These are phyloP conservation scores for Cruciata laevipes DNA, from an alignment of 257 asterid species.

Conservation along the genomic window DNA sequence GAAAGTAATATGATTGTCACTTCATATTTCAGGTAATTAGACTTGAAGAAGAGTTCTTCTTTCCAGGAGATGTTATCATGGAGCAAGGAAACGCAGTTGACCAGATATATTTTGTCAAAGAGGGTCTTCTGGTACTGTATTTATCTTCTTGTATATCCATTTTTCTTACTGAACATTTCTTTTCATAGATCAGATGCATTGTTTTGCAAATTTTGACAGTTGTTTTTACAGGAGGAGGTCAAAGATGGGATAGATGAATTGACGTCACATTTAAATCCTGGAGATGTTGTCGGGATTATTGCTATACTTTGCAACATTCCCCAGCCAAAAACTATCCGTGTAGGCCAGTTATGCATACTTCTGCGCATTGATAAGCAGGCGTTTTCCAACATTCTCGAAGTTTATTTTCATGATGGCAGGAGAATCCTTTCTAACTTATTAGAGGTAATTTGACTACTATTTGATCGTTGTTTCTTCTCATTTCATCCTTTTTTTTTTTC, in stretches of 20 bases:
- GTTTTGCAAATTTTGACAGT: not conserved
- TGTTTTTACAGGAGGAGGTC: slow-evolving; percentile 60
- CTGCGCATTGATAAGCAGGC: slow-evolving; percentile 86
- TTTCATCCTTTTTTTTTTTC: not conserved
- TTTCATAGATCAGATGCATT: not conserved
- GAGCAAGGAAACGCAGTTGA: slow-evolving; percentile 85
- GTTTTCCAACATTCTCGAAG: slow-evolving; percentile 69
- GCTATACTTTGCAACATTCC: slow-evolving; percentile 89
- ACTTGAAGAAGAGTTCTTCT: slow-evolving; percentile 90
- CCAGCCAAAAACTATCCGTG: slow-evolving; percentile 94
- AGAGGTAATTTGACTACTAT: slow-evolving; percentile 48
- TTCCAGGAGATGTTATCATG: slow-evolving; percentile 88
- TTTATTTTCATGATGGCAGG: slow-evolving; percentile 83
- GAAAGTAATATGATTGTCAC: not conserved
- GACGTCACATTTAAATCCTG: slow-evolving; percentile 44
- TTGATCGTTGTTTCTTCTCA: not conserved
- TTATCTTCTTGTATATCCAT: slow-evolving; percentile 2
- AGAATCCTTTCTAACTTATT: slow-evolving; percentile 67
- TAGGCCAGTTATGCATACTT: slow-evolving; percentile 68
- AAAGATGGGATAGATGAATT: slow-evolving; percentile 69
- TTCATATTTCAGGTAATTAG: slow-evolving; percentile 51
- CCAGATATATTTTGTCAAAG: slow-evolving; percentile 81
- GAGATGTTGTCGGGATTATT: slow-evolving; percentile 66
- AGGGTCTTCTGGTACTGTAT: slow-evolving; percentile 60
- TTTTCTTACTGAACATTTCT: not conserved